Evolutionary conservation across 192 early-diverging fungal species (phyloP).

Genomic region (Rhizophlyctis rosea): DNA sequence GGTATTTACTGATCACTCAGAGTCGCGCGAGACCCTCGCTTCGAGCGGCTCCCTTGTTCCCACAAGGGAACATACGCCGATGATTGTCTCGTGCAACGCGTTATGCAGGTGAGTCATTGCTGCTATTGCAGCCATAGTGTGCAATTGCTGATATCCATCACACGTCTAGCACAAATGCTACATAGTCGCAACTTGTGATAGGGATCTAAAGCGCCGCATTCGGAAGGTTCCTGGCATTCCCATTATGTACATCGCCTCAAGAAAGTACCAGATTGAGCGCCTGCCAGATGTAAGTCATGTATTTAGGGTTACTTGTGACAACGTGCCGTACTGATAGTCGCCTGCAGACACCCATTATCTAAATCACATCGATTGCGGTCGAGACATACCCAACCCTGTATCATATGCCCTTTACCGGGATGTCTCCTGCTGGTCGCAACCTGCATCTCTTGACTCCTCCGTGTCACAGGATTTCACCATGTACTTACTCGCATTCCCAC

Average conservation of each 20-base stretch:
- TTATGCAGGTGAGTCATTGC: slow-evolving; percentile 48
- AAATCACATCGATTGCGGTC: too few species aligned
- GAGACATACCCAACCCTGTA: too few species aligned
- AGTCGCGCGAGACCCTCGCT: slow-evolving; percentile 94
- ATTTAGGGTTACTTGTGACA: too few species aligned
- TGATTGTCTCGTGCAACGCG: slow-evolving; percentile 92
- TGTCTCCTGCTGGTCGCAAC: too few species aligned
- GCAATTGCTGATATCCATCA: background rate
- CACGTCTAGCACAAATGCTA: slow-evolving; percentile 87
- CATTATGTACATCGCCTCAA: slow-evolving; percentile 90
- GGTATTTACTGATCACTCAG: slow-evolving; percentile 26
- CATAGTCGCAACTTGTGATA: slow-evolving; percentile 98
- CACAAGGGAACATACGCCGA: slow-evolving; percentile 99
- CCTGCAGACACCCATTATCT: too few species aligned
- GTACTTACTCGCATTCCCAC: too few species aligned
- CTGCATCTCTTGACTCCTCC: too few species aligned
- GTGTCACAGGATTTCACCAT: too few species aligned
- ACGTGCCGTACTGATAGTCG: too few species aligned
- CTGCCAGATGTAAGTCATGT: slow-evolving; percentile 67
- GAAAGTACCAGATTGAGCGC: slow-evolving; percentile 92
- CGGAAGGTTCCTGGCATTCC: slow-evolving; percentile 95
- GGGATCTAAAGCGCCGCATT: slow-evolving; percentile 91
- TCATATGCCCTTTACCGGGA: too few species aligned
- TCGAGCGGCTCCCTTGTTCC: slow-evolving; percentile 91
- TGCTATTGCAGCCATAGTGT: slow-evolving; percentile 4